A percentile compares a stretch with the other conserved stretches of the same genome.
Evolutionary conservation across 345 rosid genomes (phyloP).

Genomic region (Salix udensis): DNA sequence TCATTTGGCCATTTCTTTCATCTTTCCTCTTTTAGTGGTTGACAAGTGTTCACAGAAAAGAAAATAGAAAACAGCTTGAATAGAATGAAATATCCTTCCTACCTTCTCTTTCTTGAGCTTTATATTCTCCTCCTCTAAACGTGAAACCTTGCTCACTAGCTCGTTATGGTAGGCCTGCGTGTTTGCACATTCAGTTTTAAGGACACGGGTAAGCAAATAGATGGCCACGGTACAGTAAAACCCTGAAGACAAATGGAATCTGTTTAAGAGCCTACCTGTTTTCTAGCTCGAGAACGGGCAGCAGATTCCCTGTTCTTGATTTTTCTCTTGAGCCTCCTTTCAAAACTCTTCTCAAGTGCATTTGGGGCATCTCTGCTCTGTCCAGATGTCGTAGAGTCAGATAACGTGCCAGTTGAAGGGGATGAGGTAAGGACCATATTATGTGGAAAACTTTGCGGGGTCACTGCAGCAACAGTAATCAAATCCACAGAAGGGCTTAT

Average conservation of each 20-base stretch:
- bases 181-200: background rate
- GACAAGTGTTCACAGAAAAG: background rate
- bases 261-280: slow-evolving; percentile 34
- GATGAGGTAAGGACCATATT: slow-evolving; percentile 36
- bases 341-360: slow-evolving; percentile 42
- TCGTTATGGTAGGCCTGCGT: slow-evolving; percentile 61
- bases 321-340: slow-evolving; percentile 58
- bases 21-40: background rate
- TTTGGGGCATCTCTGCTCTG: slow-evolving; percentile 37
- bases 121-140: slow-evolving; percentile 41
- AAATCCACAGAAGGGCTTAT: slow-evolving; percentile 40
- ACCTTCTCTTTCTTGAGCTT: slow-evolving; percentile 65
- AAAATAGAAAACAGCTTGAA: too few relatives aligned
- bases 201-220: background rate
- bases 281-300: slow-evolving; percentile 64
- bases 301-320: slow-evolving; percentile 77
- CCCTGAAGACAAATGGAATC: background rate
- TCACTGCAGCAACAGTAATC: slow-evolving; percentile 17
- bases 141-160: slow-evolving; percentile 51
- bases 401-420: slow-evolving; percentile 30
- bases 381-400: slow-evolving; percentile 25
- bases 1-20: background rate
- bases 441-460: slow-evolving; percentile 24
- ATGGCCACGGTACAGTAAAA: background rate
- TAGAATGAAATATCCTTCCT: background rate